phyloP scores from a whole-genome alignment of 441 rosid species.

The Croton laevigatus region DNA sequence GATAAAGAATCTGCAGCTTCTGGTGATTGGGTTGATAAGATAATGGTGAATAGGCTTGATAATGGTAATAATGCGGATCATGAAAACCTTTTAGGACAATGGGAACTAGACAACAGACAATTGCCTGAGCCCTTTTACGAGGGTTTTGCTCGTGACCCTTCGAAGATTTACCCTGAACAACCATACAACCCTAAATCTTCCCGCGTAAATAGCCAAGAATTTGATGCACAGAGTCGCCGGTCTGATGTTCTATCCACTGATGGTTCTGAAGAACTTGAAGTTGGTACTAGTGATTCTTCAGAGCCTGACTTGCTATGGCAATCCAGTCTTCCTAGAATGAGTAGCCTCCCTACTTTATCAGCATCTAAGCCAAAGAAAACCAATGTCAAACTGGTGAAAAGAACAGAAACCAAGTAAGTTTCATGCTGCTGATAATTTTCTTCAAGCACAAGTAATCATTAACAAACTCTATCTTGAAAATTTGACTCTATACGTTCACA shows the following conservation, averaged over 20 bases:
- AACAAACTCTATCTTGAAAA: too few species aligned
- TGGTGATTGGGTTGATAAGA: slow-evolving; percentile 63
- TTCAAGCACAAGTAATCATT: too few species aligned
- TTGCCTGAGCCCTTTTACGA: slow-evolving; percentile 41
- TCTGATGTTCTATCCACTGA: slow-evolving; percentile 38
- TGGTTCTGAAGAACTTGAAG: slow-evolving; percentile 75
- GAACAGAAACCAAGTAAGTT: slow-evolving; percentile 55
- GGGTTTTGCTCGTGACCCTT: slow-evolving; percentile 40
- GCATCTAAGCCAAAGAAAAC: slow-evolving; percentile 51
- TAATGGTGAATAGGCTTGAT: slow-evolving; percentile 46
- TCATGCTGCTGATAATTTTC: neutral
- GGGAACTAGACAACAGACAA: slow-evolving; percentile 37
- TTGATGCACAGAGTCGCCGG: slow-evolving; percentile 39
- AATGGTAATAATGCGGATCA: slow-evolving; percentile 20
- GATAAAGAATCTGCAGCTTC: slow-evolving; percentile 43
- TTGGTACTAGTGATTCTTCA: slow-evolving; percentile 84
- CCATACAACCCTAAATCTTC: slow-evolving; percentile 20
- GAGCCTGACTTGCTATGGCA: slow-evolving; percentile 93
- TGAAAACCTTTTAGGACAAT: slow-evolving; percentile 28
- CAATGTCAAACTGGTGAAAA: slow-evolving; percentile 39
- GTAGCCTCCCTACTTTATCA: slow-evolving; percentile 36
- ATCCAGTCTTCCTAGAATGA: slow-evolving; percentile 44
- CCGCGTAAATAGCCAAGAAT: slow-evolving; percentile 37
- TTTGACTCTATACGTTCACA: too few species aligned
- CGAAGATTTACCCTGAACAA: slow-evolving; percentile 44